These are phyloP conservation scores for Aspergillus fumigatus DNA, from an alignment of 2,329 filamentous ascomycete genomes.

Conservation along the genomic window DNA sequence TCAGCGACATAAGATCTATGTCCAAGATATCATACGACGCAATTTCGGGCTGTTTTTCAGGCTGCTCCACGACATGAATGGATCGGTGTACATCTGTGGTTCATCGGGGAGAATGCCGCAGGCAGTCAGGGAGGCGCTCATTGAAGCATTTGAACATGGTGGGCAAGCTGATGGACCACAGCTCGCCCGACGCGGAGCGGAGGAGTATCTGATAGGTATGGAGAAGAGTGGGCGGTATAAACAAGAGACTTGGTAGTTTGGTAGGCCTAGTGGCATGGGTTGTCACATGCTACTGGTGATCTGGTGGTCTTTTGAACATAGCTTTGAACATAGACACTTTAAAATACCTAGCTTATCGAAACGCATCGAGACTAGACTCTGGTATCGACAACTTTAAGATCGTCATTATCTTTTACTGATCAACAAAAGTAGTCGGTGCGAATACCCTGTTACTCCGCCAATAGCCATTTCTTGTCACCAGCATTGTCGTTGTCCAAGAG, in stretches of 20 bases:
- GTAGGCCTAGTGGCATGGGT: background rate
- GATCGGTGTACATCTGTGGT: constrained; percentile 50
- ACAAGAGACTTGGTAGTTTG: constrained; percentile 63
- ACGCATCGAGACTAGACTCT: constrained; percentile 2
- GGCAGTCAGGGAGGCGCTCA: constrained; percentile 61
- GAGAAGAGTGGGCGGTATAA: constrained; percentile 61
- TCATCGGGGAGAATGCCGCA: constrained; percentile 68
- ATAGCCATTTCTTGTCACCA: background rate
- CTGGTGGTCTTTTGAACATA: background rate
- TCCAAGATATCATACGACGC: constrained; percentile 59
- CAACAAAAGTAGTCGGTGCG: background rate
- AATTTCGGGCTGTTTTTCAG: constrained; percentile 47
- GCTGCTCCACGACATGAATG: constrained; percentile 48
- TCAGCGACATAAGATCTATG: constrained; percentile 60
- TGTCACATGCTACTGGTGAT: background rate
- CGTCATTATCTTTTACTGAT: background rate
- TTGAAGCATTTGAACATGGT: constrained; percentile 54
- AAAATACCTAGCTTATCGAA: background rate
- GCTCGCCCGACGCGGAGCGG: constrained; percentile 47
- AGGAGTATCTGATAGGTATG: constrained; percentile 52
- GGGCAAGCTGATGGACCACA: constrained; percentile 39
- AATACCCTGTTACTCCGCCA: background rate
- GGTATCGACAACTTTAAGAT: background rate
- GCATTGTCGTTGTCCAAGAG: background rate
- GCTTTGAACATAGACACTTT: background rate